Base-by-base conservation (phyloP, 345 rosid species). In the Hypericum perforatum region DNA sequence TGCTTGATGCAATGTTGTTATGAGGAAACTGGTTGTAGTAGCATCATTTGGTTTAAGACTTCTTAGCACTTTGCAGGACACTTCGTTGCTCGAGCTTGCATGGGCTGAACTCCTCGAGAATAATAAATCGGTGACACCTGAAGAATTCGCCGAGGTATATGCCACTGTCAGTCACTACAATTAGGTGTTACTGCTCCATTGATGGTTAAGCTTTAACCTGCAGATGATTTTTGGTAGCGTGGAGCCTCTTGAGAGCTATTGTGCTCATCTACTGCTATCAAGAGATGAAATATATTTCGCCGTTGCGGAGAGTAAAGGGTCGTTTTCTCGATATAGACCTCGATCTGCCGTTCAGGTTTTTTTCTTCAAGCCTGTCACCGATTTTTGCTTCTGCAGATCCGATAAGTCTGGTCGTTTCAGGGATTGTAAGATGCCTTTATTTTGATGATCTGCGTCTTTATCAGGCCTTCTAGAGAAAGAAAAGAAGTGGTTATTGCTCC, bases 51-150 rank as follows among this genome's bases (percentile, higher is more conserved):
- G 16, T 46, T 9, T 46, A 46, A n/a, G 11, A 46, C 40, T 57
- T 47, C 47, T 4, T 53, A 9, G 42, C 56, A 16, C 37, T 47
- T 60, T 73, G 66, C 76, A 91, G 98, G 98, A 87, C 66, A 76
- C 83, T 11, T 63, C 94, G 38, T 61, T 91, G 63, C 75, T 91
- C 39, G 96, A 91, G 86, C 81, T 85, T 61, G 98, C 98, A 64
- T 91, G 98, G 98, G 68, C 66, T 9, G 98, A 91, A 78, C 89
- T 91, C 54, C 88, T 85, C 59, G 96, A 91, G 73, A 75, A 79
- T 66, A 87, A 87, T 63, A 81, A 76, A 56, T 72, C 95, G 13
- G 88, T 87, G 56, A 85, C 94, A 6, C 71, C 83, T 7, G 94
- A 81, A 79, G 96, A 82, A 60, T 66, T 91, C 61, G 98, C 98